A percentile compares a stretch with the other conserved stretches of the same genome.
These are phyloP conservation scores for Chrysoporthe austroafricana DNA, from an alignment of 2,329 filamentous ascomycete genomes.

Conservation along the genomic window DNA sequence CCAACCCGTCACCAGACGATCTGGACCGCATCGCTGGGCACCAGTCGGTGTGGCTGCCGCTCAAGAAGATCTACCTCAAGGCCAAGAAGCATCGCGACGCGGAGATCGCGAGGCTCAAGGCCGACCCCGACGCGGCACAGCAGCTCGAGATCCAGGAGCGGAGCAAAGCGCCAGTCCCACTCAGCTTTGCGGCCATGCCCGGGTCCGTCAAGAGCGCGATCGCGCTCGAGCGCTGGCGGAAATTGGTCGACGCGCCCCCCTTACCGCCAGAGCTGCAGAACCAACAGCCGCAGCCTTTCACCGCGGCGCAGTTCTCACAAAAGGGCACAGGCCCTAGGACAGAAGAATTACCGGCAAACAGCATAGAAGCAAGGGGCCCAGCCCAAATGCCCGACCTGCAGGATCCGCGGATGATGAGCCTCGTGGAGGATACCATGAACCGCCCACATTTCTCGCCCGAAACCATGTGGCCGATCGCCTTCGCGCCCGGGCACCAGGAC, in stretches of 20 bases:
- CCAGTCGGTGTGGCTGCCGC: slow-evolving; percentile 55
- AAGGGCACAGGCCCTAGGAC: not conserved
- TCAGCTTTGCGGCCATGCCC: slow-evolving; percentile 52
- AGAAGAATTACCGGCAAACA: slow-evolving; percentile 10
- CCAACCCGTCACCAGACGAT: slow-evolving; percentile 43
- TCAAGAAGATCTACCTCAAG: slow-evolving; percentile 58
- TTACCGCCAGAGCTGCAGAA: slow-evolving; percentile 26
- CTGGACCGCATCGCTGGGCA: slow-evolving; percentile 50
- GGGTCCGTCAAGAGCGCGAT: slow-evolving; percentile 50
- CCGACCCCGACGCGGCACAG: slow-evolving; percentile 52
- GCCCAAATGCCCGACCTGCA: slow-evolving; percentile 19
- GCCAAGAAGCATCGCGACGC: slow-evolving; percentile 55
- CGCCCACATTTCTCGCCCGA: slow-evolving; percentile 42
- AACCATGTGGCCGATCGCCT: slow-evolving; percentile 39
- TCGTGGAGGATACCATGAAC: slow-evolving; percentile 44
- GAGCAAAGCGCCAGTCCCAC: slow-evolving; percentile 44
- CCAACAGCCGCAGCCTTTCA: not conserved
- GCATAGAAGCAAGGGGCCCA: slow-evolving; percentile 20
- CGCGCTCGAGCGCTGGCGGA: slow-evolving; percentile 57
- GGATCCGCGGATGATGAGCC: slow-evolving; percentile 31
- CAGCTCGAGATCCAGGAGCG: slow-evolving; percentile 55
- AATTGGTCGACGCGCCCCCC: slow-evolving; percentile 44
- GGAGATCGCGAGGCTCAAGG: slow-evolving; percentile 54
- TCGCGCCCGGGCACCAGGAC: slow-evolving; percentile 26
- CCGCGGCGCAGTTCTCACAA: not conserved